These are phyloP conservation scores for Coemansia aciculifera DNA, from an alignment of 192 early-diverging fungal genomes.

Conservation along the genomic window DNA sequence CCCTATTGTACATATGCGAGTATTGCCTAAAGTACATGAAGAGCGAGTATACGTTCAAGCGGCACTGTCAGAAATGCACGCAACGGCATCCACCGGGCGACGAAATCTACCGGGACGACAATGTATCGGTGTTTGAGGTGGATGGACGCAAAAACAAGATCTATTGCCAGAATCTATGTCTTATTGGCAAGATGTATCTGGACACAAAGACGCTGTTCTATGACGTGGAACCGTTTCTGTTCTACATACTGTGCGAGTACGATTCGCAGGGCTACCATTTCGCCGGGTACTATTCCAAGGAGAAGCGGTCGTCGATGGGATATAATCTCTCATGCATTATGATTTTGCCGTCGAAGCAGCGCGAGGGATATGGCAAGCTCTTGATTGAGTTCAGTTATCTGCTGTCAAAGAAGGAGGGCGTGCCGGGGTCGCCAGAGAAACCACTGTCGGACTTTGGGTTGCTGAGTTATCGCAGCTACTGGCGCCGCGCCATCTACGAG, in stretches of 20 bases:
- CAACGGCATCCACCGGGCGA: slow-evolving; percentile 89
- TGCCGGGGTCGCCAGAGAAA: slow-evolving; percentile 85
- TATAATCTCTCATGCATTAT: slow-evolving; percentile 96
- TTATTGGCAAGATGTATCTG: slow-evolving; percentile 94
- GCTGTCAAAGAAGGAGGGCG: slow-evolving; percentile 72
- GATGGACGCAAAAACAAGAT: slow-evolving; percentile 97
- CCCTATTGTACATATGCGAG: slow-evolving; percentile 88
- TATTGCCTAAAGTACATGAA: slow-evolving; percentile 99
- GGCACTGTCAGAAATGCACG: slow-evolving; percentile 86
- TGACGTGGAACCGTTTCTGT: slow-evolving; percentile 96
- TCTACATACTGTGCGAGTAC: slow-evolving; percentile 86
- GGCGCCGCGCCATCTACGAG: slow-evolving; percentile 74
- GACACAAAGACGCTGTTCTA: slow-evolving; percentile 98
- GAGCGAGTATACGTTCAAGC: slow-evolving; percentile 72
- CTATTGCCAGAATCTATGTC: slow-evolving; percentile 96
- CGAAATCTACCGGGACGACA: slow-evolving; percentile 92
- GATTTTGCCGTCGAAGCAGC: slow-evolving; percentile 82
- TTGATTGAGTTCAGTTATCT: slow-evolving; percentile 93
- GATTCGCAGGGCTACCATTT: slow-evolving; percentile 79
- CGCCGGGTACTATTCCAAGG: slow-evolving; percentile 98
- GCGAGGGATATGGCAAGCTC: slow-evolving; percentile 89
- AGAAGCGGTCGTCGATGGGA: slow-evolving; percentile 78
- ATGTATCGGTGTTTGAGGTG: slow-evolving; percentile 90
- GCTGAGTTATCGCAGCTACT: slow-evolving; percentile 85
- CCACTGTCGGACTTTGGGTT: slow-evolving; percentile 89